Evolutionary conservation across 805 yeast genomes (phyloP), one percentile per base, ranked within the genome.

Genomic region (Cephaloascus fragrans): DNA sequence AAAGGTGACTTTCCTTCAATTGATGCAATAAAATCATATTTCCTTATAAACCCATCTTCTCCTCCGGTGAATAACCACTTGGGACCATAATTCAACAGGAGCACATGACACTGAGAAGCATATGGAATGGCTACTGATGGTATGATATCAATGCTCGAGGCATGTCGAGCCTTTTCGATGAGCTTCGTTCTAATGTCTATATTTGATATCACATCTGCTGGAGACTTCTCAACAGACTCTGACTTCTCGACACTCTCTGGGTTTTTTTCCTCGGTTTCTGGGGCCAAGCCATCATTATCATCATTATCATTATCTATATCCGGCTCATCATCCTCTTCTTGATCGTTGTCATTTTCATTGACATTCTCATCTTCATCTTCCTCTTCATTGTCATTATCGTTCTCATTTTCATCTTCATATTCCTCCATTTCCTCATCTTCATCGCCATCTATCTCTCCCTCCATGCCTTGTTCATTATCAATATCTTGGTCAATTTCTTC

Each of bases 31-130:
- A 93, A 81, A 59, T 93, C 96, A 61, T 82, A 93, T 53, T 84
- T 88, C 36, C 98, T 67, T 26, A 93, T 83, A 50, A 79, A 85
- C 3, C 98, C 98, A 57, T 93, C 98, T 47, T 83, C 90, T 8
- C 97, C 97, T 17, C 98, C 98, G 1, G 96, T 81, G 50, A 89
- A 82, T 32, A 93, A 66, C 82, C 88, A 89, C 52, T 80, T 80
- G 33, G 88, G 80, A 4, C 94, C 95, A 49, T 74, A 76, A 1
- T 95, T 75, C 35, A 87, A 64, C 2, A 89, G 81, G 28, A 90
- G 48, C 2, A 93, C 73, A 57, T 87, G 87, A 26, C 93, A 81
- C 19, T 83, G 80, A 1, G 85, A 62, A 1, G 86, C 71, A 49
- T 85, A 87, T 1, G 95, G 90, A 9, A 89, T 80, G 2, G 97